Evolutionary conservation across 305 asterid species (phyloP).

Genomic region (Fraxinus platypoda): DNA sequence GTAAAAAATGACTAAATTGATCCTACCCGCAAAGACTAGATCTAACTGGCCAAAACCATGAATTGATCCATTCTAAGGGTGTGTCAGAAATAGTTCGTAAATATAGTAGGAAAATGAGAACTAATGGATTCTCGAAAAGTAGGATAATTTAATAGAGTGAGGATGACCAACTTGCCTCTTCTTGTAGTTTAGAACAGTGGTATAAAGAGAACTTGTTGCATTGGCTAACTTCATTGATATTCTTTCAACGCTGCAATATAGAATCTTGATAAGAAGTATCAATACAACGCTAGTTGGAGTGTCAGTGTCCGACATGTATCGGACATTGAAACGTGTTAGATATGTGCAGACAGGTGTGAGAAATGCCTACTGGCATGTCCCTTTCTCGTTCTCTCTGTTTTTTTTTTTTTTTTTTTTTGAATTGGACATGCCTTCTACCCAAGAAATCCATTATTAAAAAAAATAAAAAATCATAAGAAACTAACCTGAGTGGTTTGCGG

Average conservation of each 20-base stretch:
- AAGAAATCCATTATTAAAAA: not conserved
- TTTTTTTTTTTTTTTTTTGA: not conserved
- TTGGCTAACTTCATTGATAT: not conserved
- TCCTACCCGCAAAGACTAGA: not conserved
- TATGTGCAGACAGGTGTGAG: not conserved
- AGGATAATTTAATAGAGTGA: not conserved
- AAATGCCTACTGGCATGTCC: not conserved
- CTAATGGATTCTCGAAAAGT: not conserved
- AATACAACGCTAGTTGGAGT: not conserved
- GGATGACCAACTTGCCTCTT: not conserved
- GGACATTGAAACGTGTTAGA: not conserved
- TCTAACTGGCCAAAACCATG: not conserved
- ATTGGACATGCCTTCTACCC: not conserved
- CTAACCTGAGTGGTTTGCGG: not conserved
- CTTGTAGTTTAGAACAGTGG: not conserved
- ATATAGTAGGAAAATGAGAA: not conserved
- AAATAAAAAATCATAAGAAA: not conserved
- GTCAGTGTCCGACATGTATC: not conserved
- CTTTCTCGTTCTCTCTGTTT: not conserved
- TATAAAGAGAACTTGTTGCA: not conserved
- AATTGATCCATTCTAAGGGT: not conserved
- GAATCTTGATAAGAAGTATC: not conserved
- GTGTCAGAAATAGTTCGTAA: not conserved
- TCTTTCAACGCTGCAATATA: not conserved
- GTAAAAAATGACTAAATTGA: not conserved